A percentile compares a stretch with the other conserved stretches of the same genome.
phyloP scores from a whole-genome alignment of 2,329 filamentous ascomycete genomes.

The Talaromyces rugulosus region DNA sequence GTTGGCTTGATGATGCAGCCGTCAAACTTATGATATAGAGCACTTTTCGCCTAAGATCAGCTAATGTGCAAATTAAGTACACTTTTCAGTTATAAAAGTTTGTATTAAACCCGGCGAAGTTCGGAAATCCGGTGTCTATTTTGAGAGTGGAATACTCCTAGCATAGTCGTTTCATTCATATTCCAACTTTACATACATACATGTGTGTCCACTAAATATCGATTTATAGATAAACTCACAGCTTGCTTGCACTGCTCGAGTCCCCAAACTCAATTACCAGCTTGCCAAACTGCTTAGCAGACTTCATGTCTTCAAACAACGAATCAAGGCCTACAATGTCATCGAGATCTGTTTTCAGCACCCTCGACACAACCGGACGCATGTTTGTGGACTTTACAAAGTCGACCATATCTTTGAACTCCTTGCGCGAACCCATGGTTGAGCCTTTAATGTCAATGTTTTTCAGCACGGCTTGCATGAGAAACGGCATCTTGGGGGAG shows the following conservation, averaged over 20 bases:
- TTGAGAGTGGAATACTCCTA: too few species aligned
- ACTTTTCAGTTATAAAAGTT: too few species aligned
- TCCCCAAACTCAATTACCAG: slow-evolving; percentile 69
- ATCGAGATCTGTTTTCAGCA: slow-evolving; percentile 64
- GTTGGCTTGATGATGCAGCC: too few species aligned
- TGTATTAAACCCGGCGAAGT: too few species aligned
- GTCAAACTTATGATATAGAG: too few species aligned
- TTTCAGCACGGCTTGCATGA: slow-evolving; percentile 77
- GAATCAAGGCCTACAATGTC: slow-evolving; percentile 74
- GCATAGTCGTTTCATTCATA: background rate
- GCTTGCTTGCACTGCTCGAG: slow-evolving; percentile 31
- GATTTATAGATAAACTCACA: slow-evolving; percentile 16
- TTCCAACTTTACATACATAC: background rate
- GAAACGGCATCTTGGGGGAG: slow-evolving; percentile 77
- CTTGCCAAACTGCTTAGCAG: slow-evolving; percentile 85
- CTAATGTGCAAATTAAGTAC: too few species aligned
- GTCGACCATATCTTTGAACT: slow-evolving; percentile 85
- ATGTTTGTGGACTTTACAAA: slow-evolving; percentile 74
- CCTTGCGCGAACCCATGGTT: slow-evolving; percentile 86
- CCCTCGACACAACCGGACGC: slow-evolving; percentile 70
- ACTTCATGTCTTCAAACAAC: slow-evolving; percentile 84
- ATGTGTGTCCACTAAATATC: background rate
- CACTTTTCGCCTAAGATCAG: too few species aligned
- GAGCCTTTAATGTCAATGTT: slow-evolving; percentile 83
- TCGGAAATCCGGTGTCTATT: too few species aligned